Base-by-base conservation (phyloP, 345 rosid genomes). In the Carallia brachiata region DNA sequence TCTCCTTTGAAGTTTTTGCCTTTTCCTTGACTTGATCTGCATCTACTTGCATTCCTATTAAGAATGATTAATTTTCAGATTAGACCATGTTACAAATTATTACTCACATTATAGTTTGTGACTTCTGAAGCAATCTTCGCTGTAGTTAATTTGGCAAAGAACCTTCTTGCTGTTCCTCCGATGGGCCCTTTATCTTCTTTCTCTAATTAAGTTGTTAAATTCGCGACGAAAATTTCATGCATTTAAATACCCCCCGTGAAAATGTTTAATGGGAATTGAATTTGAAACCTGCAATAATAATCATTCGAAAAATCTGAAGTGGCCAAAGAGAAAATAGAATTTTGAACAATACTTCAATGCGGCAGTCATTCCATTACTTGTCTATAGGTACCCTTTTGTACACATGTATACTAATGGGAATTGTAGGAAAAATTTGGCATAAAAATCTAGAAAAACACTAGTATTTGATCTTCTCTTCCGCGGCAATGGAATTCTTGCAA, bases 401-500 rank as follows among this genome's bases (percentile, higher is more conserved):
- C 34, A 64, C 63, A 44, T 2, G 77, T 62, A 15, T 73, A 66
- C 36, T 9, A 27, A 72, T 17, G 36, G 23, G 52, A 61, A 62
- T 32, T 47, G 63, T 40, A 39, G 28, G 17, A 56, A 56, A 27
- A 27, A 7, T 56, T 44, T 27, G 60, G 60, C 32, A 61, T 16
- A 52, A 61, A 34, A 60, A 17, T n/a, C 16, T n/a, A 48, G 3
- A 64, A 6, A n/a, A 4, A 7, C 30, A 30, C 44, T 70, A 66
- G 70, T 62, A 68, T 68, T 72, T 72, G 73, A 68, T 68, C 66
- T 68, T 77, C 32, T 77, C 77, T 44, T 77, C 81, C 4, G 71
- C 36, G 30, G 77, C 83, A 73, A 86, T 85, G 65, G 99, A 95
- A 61, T 88, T 95, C 84, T 95, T 95, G 86, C 99, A 95, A 75